Percentiles rank a stretch among this genome's conserved stretches.
Conservation (phyloP, 805 yeast species). For the Candida glaebosa region DNA sequence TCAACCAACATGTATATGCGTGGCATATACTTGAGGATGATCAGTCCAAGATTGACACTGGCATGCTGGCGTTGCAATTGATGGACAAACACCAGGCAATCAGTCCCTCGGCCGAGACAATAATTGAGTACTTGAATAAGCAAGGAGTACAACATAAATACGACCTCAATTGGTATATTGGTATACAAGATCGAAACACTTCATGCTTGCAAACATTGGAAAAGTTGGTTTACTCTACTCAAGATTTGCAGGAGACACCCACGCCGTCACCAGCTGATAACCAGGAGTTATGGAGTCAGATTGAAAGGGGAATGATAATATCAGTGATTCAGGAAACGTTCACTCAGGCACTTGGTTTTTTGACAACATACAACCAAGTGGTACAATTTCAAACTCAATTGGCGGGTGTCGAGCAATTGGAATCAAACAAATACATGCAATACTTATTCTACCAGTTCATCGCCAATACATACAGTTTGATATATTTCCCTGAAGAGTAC, state of each 20-base stretch:
- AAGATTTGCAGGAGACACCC: slow-evolving; percentile 2
- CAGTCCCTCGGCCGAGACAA: slow-evolving; percentile 14
- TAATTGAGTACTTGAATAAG: slow-evolving; percentile 7
- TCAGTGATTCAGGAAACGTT: neutral
- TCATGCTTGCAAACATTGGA: too few relatives aligned
- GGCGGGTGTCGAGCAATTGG: slow-evolving; percentile 14
- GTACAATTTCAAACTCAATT: slow-evolving; percentile 1
- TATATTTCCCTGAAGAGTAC: slow-evolving; percentile 12
- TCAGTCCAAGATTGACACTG: neutral
- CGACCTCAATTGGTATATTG: slow-evolving; percentile 9
- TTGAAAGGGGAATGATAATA: neutral
- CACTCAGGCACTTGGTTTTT: neutral
- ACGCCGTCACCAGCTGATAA: neutral
- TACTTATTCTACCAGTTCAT: slow-evolving; percentile 23
- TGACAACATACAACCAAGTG: neutral
- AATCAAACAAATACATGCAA: slow-evolving; percentile 25
- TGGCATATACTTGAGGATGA: slow-evolving; percentile 6
- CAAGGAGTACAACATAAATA: slow-evolving; percentile 9
- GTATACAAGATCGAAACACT: slow-evolving; percentile 3
- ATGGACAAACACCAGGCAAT: slow-evolving; percentile 23
- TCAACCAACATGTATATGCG: slow-evolving; percentile 10
- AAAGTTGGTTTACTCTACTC: too few relatives aligned
- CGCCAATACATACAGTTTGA: slow-evolving; percentile 21
- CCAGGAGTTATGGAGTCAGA: neutral
- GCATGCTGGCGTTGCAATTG: slow-evolving; percentile 11